phyloP scores from a whole-genome alignment of 257 asterid genomes.

The Nicotiana undulata region DNA sequence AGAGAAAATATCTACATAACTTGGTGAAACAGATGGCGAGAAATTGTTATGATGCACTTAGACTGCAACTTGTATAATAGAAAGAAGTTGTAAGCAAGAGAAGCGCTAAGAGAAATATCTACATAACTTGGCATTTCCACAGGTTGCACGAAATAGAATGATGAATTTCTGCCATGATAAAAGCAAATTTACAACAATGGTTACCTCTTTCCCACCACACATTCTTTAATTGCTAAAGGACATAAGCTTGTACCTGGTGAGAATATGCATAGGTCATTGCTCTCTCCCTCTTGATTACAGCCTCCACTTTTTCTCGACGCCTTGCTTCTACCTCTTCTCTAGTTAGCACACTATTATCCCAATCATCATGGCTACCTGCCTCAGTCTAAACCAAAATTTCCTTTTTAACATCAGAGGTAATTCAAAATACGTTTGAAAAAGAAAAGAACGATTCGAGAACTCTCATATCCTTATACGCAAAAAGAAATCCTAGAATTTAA shows the following conservation, averaged over 20 bases:
- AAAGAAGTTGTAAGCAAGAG: neutral
- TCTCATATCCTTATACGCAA: neutral
- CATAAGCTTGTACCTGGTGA: conserved; percentile 45
- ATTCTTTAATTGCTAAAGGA: neutral
- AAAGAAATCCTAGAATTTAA: neutral
- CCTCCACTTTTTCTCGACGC: conserved; percentile 65
- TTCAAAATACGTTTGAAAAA: neutral
- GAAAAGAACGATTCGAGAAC: neutral
- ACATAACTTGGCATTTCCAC: neutral
- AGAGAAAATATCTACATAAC: neutral
- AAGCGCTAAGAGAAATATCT: neutral
- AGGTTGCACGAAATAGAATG: neutral
- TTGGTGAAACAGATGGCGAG: neutral
- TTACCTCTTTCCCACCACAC: neutral
- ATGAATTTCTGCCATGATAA: neutral
- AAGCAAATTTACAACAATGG: neutral
- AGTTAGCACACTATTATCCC: conserved; percentile 80
- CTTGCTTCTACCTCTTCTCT: conserved; percentile 76
- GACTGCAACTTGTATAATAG: neutral
- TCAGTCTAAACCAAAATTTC: conserved; percentile 36
- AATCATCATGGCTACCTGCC: conserved; percentile 48
- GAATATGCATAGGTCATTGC: conserved; percentile 90
- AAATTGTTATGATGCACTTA: neutral
- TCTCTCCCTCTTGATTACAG: conserved; percentile 80
- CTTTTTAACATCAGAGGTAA: neutral